Evolutionary conservation across 2,329 filamentous ascomycete genomes (phyloP), one percentile per base, ranked within the genome.

Genomic region (Cercospora brassicicola): DNA sequence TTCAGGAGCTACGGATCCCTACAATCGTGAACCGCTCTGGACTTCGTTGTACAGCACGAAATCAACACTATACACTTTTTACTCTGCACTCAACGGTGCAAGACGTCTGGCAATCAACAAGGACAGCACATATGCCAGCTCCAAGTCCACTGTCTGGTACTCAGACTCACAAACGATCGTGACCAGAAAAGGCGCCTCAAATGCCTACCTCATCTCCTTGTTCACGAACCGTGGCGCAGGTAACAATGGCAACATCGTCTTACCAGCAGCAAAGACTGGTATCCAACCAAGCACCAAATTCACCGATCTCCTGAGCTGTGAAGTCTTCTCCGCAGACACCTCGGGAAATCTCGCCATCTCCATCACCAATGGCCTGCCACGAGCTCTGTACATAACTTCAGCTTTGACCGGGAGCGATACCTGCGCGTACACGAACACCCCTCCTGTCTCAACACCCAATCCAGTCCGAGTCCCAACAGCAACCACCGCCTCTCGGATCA

Each of bases 21-120:
- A 72, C 60, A 80, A 81, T 61, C 75, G 80, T 28, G 80, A 80
- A 64, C 78, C 79, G 4, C 69, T 78, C 5, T 82, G 80, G 80
- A 68, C 76, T 11, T 74, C 75, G 1, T 71, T 68, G 1, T 83
- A 83, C 74, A 75, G 81, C 62, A 81, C 77, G 8, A 69, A 72
- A 6, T 69, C 78, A 0, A 72, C 76, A 9, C 76, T 84, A 8
- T 84, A 61, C 67, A 80, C 31, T 28, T 86, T 76, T 72, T 64
- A 76, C 39, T 69, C 75, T 3, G 78, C 73, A 4, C 73, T 86
- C 11, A 88, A 88, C 73, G 77, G 79, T 56, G 79, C 88, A 59
- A 84, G 86, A 36, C 79, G 73, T 73, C 75, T 80, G 51, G 80
- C 80, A 5, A 81, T 83, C 48, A 70, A 72, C 62, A 76, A 79